Base-by-base conservation (phyloP, 106 monocot species). In the Dendrobium huoshanense region DNA sequence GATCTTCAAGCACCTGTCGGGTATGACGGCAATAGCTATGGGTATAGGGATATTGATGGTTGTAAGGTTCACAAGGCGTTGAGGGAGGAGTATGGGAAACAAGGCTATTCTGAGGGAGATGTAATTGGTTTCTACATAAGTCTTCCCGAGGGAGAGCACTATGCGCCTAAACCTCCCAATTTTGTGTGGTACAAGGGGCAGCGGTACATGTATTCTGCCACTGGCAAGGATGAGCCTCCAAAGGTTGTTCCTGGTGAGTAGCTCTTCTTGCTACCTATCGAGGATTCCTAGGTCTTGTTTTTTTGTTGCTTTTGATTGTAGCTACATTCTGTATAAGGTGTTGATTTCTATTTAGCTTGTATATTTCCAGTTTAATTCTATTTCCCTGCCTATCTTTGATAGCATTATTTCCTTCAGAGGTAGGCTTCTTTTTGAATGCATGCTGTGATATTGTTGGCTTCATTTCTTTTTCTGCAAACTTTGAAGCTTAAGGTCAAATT, bases 1-100 rank as follows among this genome's bases (percentile, higher is more conserved):
- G 98, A 98, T 77, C 86, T 98, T 31, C 98, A 98, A 79, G 94
- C 98, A 1, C 98, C 98, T 0, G 98, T 98, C 17, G 98, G 98
- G 1, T 98, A 88, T 40, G 98, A 98, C 64, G 84, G 83, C 10
- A 86, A 85, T 75, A 92, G 98, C 81, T 98, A 79, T 55, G 98
- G 95, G 9, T 98, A 89, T 59, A 86, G 98, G 80, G 98, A 98
- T 80, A 79, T 98, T 5, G 98, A 98, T 84, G 98, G 98, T 31
- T 81, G 81, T 17, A 98, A 95, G 83, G 80, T 98, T 41, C 94
- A 95, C 67, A 95, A 87, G 88, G 91, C 94, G 0, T 44, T 89
- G 77, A 89, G 98, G 84, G 92, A 95, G 80, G 89, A 85, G 82
- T 98, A 98, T 85, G 94, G 91, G 15, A 87, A 87, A 5, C 90